Base-by-base conservation (phyloP, 164 flowering plant genomes). In the Stephania yunnanensis region DNA sequence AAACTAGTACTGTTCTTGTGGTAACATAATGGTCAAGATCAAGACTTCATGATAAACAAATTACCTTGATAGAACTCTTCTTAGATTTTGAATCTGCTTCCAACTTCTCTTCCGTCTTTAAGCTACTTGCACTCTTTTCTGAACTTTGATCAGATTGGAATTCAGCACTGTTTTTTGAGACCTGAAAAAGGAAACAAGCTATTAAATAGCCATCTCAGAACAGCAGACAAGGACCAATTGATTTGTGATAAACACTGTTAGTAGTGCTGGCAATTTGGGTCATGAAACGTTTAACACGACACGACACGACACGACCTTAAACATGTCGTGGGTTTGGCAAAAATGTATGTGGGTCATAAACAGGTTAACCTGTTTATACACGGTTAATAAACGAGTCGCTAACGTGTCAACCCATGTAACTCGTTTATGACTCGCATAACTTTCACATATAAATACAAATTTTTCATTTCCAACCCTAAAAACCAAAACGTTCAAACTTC, bases 21-120 rank as follows among this genome's bases (percentile, higher is more conserved):
- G 15, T 10, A 61, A 73, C 61, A 15, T 29, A 73, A 25, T 10
- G 48, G n/a, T 48, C 42, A 66, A 73, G 46, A n/a, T 17, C 12
- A 31, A 63, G 48, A 53, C 31, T 36, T n/a, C 44, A 50, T 68
- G 10, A 63, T n/a, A 72, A 71, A 67, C 42, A 68, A 63, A 8
- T 30, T 89, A 94, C 98, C 88, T 31, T 80, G 65, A 79, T 73
- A 71, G 81, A 76, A 79, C 48, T 74, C 79, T 85, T 77, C 80
- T 89, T 89, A 53, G 77, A 53, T 73, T 74, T 84, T 20, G 61
- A 25, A 20, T 79, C 81, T 64, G 78, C 83, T 78, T 81, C 87
- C 22, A 83, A 25, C 76, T 78, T 84, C 8, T 77, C 83, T 69
- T 8, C 69, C 61, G 73, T 13, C 55, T 58, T 61, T 42, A 82